phyloP scores from a whole-genome alignment of 2,329 filamentous ascomycete species.

The Madurella mycetomatis region DNA sequence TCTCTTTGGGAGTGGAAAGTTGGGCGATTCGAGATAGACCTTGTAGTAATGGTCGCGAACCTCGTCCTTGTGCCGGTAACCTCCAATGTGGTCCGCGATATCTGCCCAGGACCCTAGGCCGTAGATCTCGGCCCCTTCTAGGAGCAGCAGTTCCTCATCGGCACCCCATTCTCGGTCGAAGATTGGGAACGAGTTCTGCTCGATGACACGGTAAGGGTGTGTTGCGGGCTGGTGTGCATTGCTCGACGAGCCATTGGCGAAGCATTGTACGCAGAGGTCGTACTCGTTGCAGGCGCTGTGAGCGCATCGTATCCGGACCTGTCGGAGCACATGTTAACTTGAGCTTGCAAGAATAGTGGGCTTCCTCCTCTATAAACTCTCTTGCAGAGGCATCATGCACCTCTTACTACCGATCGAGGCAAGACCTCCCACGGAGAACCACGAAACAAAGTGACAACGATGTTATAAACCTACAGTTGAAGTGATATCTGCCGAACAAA shows the following conservation, averaged over 20 bases:
- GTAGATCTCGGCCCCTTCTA: conserved; percentile 95
- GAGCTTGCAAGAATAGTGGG: conserved; percentile 2
- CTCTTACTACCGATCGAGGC: not conserved
- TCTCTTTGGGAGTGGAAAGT: conserved; percentile 81
- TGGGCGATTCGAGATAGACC: conserved; percentile 77
- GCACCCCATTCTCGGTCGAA: conserved; percentile 94
- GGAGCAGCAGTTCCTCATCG: conserved; percentile 87
- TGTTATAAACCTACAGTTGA: conserved; percentile 66
- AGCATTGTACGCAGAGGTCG: conserved; percentile 94
- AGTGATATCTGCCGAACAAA: conserved; percentile 94
- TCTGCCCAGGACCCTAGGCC: conserved; percentile 96
- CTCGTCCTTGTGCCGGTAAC: conserved; percentile 90
- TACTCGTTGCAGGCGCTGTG: conserved; percentile 82
- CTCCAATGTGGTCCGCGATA: conserved; percentile 95
- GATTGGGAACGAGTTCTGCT: conserved; percentile 97
- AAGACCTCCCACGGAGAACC: not conserved
- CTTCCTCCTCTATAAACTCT: conserved; percentile 12
- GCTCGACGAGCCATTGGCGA: conserved; percentile 73
- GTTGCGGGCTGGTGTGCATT: conserved; percentile 81
- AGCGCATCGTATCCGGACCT: conserved; percentile 95
- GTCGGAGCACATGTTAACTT: conserved; percentile 9
- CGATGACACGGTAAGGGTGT: conserved; percentile 89
- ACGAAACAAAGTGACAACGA: not conserved
- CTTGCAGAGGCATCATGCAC: conserved; percentile 11
- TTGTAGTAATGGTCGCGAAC: conserved; percentile 90